A percentile compares a stretch with the other conserved stretches of the same genome.
Evolutionary conservation across 805 yeast genomes (phyloP).

Genomic region (Starmerella riodocensis): DNA sequence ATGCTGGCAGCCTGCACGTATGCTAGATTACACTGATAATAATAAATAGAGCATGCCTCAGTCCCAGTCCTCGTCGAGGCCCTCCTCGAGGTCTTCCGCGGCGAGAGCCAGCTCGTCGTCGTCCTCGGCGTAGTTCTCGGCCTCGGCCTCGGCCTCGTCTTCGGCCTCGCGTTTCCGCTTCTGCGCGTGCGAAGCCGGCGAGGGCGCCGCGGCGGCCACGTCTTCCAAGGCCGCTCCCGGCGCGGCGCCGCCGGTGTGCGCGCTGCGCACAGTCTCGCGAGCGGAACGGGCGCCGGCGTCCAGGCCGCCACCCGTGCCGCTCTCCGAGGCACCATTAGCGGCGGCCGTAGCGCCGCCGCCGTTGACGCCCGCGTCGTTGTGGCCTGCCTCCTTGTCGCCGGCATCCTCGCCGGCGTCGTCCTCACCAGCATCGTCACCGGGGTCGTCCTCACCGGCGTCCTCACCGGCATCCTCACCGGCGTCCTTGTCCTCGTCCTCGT

Average conservation of each 20-base stretch:
- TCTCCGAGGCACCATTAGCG: background rate
- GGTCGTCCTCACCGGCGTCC: background rate
- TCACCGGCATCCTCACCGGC: constrained; percentile 3
- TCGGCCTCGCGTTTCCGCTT: constrained; percentile 10
- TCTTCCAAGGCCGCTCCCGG: background rate
- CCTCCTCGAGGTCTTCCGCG: constrained; percentile 4
- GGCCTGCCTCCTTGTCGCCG: background rate
- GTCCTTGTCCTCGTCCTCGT: constrained; percentile 18
- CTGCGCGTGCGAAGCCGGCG: background rate
- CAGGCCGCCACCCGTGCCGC: background rate
- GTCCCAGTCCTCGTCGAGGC: constrained; percentile 18
- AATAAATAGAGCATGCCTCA: constrained; percentile 1
- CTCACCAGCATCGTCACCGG: background rate
- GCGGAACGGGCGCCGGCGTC: background rate
- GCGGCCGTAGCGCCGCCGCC: background rate
- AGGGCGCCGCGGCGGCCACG: no score
- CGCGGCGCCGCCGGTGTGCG: background rate
- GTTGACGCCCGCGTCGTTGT: background rate
- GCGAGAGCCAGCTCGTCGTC: background rate
- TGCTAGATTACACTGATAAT: background rate
- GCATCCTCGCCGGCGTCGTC: background rate
- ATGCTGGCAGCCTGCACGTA: background rate
- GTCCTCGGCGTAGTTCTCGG: constrained; percentile 13
- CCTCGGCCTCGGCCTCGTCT: constrained; percentile 11
- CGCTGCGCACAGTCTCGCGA: background rate